phyloP scores from a whole-genome alignment of 129 eudicot genomes.

The Chrysanthemum makinoi region DNA sequence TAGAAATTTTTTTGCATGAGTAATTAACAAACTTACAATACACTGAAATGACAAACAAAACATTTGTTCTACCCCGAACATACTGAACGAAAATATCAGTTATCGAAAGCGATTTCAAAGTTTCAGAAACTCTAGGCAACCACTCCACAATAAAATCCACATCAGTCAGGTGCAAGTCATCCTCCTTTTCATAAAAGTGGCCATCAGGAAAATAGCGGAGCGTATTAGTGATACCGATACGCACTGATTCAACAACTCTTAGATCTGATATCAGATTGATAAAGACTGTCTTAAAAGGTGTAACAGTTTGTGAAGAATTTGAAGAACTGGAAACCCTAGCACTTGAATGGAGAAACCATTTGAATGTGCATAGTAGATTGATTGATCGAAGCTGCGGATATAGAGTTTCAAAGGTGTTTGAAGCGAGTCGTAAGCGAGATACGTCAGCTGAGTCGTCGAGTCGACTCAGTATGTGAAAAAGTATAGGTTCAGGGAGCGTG shows the following conservation, averaged over 20 bases:
- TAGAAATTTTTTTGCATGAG: no score
- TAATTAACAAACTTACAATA: no score
- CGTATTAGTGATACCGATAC: slow-evolving; percentile 22
- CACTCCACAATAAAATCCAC: no score
- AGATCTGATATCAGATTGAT: not conserved
- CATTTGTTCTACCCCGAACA: no score
- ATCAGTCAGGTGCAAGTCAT: no score
- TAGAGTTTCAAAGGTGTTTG: slow-evolving; percentile 34
- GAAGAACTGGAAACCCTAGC: not conserved
- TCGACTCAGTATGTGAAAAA: slow-evolving; percentile 15
- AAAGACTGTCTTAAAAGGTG: not conserved
- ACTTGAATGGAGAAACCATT: slow-evolving; percentile 27
- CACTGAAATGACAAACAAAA: no score
- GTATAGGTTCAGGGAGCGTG: no score
- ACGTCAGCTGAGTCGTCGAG: slow-evolving; percentile 31
- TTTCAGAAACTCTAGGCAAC: no score
- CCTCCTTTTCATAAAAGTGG: no score
- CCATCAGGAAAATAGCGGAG: no score
- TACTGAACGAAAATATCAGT: no score
- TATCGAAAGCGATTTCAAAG: no score
- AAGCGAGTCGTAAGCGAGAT: slow-evolving; percentile 47
- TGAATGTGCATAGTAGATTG: slow-evolving; percentile 38
- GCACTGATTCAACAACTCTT: slow-evolving; percentile 27
- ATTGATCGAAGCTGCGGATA: slow-evolving; percentile 39
- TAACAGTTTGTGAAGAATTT: not conserved